Evolutionary conservation across 2,329 filamentous ascomycete genomes (phyloP), one percentile per base, ranked within the genome.

Genomic region (Trichoderma lentiforme): DNA sequence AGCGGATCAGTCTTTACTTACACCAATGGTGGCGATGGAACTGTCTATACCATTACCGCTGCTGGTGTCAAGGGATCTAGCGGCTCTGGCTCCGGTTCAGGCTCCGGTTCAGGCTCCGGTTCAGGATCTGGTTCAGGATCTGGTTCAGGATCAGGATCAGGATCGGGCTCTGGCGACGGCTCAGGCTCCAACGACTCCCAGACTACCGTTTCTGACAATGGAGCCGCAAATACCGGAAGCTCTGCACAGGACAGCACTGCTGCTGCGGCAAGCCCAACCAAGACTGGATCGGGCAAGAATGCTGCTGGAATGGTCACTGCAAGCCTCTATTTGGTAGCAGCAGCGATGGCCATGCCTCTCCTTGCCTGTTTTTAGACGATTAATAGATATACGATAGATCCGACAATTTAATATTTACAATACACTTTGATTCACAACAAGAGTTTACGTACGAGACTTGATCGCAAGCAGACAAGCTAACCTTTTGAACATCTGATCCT

Each of bases 1-100:
- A 79, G 76, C 24, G 80, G 81, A 15, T 77, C 76, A 0, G 78
- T 81, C 0, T 77, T 82, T 36, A 77, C 77, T 7, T 83, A 81
- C 75, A 80, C 79, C 0, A 79, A 82, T 61, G 73, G 73, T 11
- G 76, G 70, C 63, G 70, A 79, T 71, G 53, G 74, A 67, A 57
- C 76, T 9, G 73, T 78, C 7, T 82, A 79, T 66, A 82, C 80
- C 1, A 81, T 83, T 58, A 80, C 79, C 0, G 82, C 81, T 57
- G 79, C 77, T 1, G 60, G 60, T 18, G 69, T 65, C 1, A 64
- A 71, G 60, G 60, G 39, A 6, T 61, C 66, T 2, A 51, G 43
- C 34, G 63, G 66, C 26, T 69, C 66, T 3, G 65, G 64, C 28
- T 56, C 62, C 15, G 43, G 39, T 18, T 43, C 14, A n/a, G 43